These are phyloP conservation scores for Beauveria medogensis DNA, from an alignment of 2,329 filamentous ascomycete species.

Conservation along the genomic window DNA sequence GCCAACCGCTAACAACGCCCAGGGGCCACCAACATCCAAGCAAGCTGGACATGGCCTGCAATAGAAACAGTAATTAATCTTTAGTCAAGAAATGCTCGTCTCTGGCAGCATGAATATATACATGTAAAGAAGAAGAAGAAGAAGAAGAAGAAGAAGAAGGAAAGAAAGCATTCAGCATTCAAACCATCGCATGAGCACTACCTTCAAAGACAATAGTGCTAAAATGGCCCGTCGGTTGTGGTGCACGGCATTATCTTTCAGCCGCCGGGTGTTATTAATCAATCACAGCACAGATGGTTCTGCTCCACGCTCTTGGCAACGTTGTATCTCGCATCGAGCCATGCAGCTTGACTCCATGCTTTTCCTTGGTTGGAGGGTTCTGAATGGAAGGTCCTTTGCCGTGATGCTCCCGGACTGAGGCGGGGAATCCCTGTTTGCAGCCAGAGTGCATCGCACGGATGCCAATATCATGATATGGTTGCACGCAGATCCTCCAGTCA, in stretches of 20 bases:
- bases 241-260: neutral
- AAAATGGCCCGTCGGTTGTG: neutral
- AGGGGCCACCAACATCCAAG: no score
- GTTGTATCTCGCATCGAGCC: neutral
- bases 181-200: neutral
- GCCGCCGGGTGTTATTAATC: neutral
- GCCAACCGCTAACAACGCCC: neutral
- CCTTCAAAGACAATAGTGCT: neutral
- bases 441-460: neutral
- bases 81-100: no score
- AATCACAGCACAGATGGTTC: neutral
- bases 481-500: neutral
- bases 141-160: no score
- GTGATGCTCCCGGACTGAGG: neutral
- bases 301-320: neutral
- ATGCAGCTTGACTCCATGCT: neutral
- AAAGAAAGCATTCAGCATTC: no score
- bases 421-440: neutral
- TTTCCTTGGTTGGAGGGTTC: neutral
- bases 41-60: no score
- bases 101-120: no score
- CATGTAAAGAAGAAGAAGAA: no score
- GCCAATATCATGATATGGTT: neutral
- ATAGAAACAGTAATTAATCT: no score
- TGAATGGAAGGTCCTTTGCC: neutral